Percentiles rank a stretch among this genome's conserved stretches.
These are phyloP conservation scores for Ascochyta clinopodiicola DNA, from an alignment of 2,329 filamentous ascomycete species.

Conservation along the genomic window DNA sequence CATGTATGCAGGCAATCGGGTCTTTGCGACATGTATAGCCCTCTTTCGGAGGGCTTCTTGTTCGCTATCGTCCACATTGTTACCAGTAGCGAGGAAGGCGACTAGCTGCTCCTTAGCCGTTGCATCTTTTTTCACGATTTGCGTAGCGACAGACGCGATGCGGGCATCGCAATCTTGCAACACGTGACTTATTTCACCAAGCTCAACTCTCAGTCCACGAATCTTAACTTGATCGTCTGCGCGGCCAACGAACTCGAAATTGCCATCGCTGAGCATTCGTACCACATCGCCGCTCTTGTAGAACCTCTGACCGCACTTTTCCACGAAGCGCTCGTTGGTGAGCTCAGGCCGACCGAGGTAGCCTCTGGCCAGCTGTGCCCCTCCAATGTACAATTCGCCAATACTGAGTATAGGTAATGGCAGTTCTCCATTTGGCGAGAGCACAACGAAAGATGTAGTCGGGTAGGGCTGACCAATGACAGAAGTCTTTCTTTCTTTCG, in stretches of 20 bases:
- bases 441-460: constrained; percentile 49
- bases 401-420: constrained; percentile 49
- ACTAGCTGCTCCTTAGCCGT: constrained; percentile 45
- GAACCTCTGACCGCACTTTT: constrained; percentile 38
- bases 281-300: constrained; percentile 50
- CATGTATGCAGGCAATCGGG: constrained; percentile 48
- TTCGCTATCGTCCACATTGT: constrained; percentile 7
- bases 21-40: constrained; percentile 25
- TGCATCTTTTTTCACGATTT: constrained; percentile 38
- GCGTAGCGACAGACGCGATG: constrained; percentile 36
- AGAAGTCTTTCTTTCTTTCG: constrained; percentile 39
- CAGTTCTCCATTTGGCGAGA: constrained; percentile 37
- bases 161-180: constrained; percentile 30
- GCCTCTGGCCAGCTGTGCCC: constrained; percentile 54
- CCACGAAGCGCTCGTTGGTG: constrained; percentile 41
- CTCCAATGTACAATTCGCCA: constrained; percentile 57
- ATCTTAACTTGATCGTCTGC: constrained; percentile 52
- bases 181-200: constrained; percentile 48
- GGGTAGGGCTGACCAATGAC: constrained; percentile 53
- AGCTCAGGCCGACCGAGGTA: constrained; percentile 50
- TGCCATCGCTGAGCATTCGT: constrained; percentile 47
- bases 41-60: constrained; percentile 24
- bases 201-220: constrained; percentile 46
- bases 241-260: constrained; percentile 50
- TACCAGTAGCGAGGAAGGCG: constrained; percentile 35